phyloP scores from a whole-genome alignment of 805 yeast genomes.

The Spathaspora girioi region DNA sequence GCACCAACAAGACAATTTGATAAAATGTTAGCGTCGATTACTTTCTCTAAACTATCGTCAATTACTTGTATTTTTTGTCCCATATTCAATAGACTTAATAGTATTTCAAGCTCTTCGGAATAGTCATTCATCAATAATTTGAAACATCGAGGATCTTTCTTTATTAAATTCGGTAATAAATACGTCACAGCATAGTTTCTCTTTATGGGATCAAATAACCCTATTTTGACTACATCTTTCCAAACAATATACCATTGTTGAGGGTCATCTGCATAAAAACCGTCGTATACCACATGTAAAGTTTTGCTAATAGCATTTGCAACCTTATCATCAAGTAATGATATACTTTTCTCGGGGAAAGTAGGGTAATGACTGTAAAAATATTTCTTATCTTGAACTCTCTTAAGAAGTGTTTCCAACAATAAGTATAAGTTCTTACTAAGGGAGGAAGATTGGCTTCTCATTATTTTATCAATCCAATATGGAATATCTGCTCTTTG shows the following conservation, averaged over 20 bases:
- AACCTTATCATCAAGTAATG: conserved; percentile 54
- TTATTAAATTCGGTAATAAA: conserved; percentile 61
- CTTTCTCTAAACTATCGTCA: conserved; percentile 5
- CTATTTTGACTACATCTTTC: conserved; percentile 36
- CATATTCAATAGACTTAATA: conserved; percentile 55
- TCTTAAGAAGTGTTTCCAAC: conserved; percentile 53
- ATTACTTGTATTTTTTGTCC: conserved; percentile 51
- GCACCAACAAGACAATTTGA: conserved; percentile 43
- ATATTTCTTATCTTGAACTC: conserved; percentile 34
- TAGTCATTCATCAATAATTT: conserved; percentile 24
- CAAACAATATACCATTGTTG: conserved; percentile 51
- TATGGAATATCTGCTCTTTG: conserved; percentile 13
- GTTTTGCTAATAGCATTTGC: conserved; percentile 68
- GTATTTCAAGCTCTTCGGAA: conserved; percentile 27
- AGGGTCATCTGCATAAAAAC: conserved; percentile 23
- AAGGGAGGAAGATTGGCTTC: conserved; percentile 24
- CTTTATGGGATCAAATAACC: conserved; percentile 26
- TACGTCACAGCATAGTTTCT: conserved; percentile 53
- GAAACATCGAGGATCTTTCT: conserved; percentile 36
- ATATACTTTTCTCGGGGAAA: conserved; percentile 47
- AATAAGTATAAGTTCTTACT: conserved; percentile 60
- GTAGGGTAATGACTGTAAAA: conserved; percentile 43
- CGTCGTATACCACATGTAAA: conserved; percentile 30
- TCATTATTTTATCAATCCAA: conserved; percentile 48
- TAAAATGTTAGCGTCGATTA: conserved; percentile 3